Percentiles rank a stretch among this genome's conserved stretches.
Evolutionary conservation across 176 grass and related monocot species (phyloP).

Genomic region (Musa beccarii): DNA sequence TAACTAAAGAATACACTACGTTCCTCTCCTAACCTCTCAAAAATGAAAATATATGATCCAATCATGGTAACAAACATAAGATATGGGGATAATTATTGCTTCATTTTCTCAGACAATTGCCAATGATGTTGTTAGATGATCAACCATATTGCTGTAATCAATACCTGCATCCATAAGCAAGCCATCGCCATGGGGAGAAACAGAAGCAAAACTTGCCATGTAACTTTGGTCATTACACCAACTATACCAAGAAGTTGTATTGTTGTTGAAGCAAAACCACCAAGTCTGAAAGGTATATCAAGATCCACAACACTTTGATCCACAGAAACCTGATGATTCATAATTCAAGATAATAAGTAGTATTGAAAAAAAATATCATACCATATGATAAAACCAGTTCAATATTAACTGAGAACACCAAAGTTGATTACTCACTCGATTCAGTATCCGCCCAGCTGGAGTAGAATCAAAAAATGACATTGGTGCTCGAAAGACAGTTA

Average conservation of each 20-base stretch:
- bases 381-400: background rate
- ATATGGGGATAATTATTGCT: background rate
- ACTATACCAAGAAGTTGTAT: slow-evolving; percentile 94
- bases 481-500: slow-evolving; percentile 75
- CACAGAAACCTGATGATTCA: slow-evolving; percentile 79
- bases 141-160: background rate
- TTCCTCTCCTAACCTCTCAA: background rate
- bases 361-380: background rate
- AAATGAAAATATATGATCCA: background rate
- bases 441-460: slow-evolving; percentile 83
- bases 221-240: slow-evolving; percentile 92
- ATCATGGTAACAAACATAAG: background rate
- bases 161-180: slow-evolving; percentile 98
- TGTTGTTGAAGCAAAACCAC: slow-evolving; percentile 86
- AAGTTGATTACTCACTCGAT: slow-evolving; percentile 46
- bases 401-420: background rate
- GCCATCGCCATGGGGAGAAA: slow-evolving; percentile 71
- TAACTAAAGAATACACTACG: background rate
- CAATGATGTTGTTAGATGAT: background rate
- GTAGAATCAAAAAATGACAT: slow-evolving; percentile 99
- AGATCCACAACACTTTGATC: slow-evolving; percentile 99
- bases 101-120: background rate
- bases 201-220: slow-evolving; percentile 94
- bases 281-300: slow-evolving; percentile 94
- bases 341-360: background rate